Base-by-base conservation (phyloP, 805 yeast genomes). In the Metschnikowia gelsemii region DNA sequence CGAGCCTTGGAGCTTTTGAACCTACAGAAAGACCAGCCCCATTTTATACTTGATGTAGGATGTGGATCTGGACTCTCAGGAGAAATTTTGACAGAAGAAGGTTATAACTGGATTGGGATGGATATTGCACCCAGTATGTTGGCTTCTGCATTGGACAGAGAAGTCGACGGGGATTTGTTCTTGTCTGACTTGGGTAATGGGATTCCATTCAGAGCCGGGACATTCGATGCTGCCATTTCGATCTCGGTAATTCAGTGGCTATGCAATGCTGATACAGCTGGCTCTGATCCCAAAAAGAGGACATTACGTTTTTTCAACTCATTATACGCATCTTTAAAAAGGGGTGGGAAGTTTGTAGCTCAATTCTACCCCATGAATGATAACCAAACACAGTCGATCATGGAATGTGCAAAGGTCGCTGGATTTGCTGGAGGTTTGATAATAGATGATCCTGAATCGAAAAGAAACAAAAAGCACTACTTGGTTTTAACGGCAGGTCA, bases 41-140 rank as follows among this genome's bases (percentile, higher is more conserved):
- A 87, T 52, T 82, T 82, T 55, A 61, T 93, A 8, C 75, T 93
- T 14, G 99, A 93, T 73, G 76, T 93, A 25, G 99, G 99, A 12
- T 93, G 98, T 71, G 99, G 99, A 2, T 89, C 97, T 0, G 98
- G 99, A 0, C 75, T 93, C 13, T 82, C 93, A 26, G 99, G 99
- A 5, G 98, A 93, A 59, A 91, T 93, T 25, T 68, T 93, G 31
- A 79, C 91, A 0, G 96, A 93, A 57, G 98, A 93, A 61, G 96
- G 95, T 6, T 96, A 87, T 58, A 70, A 81, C 42, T 93, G 99
- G 98, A 68, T 87, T 30, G 99, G 99, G 5, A 80, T 93, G 87
- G 99, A 93, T 65, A 93, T 93, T 37, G 80, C 98, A 0, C 91
- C 97, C 1, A 82, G 91, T 34, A 93, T 93, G 99, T 72, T 93